A percentile compares a stretch with the other conserved stretches of the same genome.
phyloP scores from a whole-genome alignment of 2,329 filamentous ascomycete species.

The Berkeleyomyces rouxiae region DNA sequence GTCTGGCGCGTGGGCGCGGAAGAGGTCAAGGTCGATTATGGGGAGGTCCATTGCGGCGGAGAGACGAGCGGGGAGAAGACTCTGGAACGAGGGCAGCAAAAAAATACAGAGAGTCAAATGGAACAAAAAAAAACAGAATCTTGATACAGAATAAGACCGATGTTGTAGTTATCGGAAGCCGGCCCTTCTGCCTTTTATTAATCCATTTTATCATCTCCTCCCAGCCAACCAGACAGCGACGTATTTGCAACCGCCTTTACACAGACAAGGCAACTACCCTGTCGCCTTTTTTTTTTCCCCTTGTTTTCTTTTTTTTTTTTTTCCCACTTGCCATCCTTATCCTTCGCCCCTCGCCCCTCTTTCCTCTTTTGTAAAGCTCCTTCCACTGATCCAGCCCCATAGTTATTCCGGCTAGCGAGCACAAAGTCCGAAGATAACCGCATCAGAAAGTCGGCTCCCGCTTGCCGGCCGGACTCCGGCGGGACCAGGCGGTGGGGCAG shows the following conservation, averaged over 20 bases:
- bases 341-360: background rate
- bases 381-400: background rate
- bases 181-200: no score
- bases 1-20: constrained; percentile 28
- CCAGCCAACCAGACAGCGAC: background rate
- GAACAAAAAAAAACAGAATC: background rate
- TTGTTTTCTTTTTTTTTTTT: background rate
- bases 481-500: no score
- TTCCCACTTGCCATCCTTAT: background rate
- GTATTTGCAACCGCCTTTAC: background rate
- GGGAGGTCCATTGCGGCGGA: constrained; percentile 36
- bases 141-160: background rate
- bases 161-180: no score
- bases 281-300: background rate
- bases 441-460: no score
- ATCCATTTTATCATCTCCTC: no score
- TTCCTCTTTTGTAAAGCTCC: background rate
- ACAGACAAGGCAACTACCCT: background rate
- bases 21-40: constrained; percentile 42
- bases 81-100: background rate
- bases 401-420: background rate
- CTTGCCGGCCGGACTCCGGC: no score
- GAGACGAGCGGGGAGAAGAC: background rate
- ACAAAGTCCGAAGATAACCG: no score
- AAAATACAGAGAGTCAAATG: background rate